These are phyloP conservation scores for Truncatella angustata DNA, from an alignment of 2,329 filamentous ascomycete species.

Conservation along the genomic window DNA sequence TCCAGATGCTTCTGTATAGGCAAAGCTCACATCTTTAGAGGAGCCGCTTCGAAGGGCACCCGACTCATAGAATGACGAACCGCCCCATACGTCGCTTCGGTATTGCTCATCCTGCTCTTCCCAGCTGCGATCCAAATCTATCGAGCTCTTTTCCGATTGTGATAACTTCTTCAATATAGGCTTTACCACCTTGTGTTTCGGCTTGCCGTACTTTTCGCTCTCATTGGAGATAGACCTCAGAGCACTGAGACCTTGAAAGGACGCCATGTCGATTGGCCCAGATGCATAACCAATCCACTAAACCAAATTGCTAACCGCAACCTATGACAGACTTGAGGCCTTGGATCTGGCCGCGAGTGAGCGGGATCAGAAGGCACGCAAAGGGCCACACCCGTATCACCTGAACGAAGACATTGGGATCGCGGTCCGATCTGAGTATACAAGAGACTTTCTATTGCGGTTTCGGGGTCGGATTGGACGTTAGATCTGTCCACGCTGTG, in stretches of 20 bases:
- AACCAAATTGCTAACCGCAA: not conserved
- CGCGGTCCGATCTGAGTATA: not conserved
- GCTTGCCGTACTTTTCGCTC: slow-evolving; percentile 42
- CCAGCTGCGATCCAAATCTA: slow-evolving; percentile 61
- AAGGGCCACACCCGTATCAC: slow-evolving; percentile 10
- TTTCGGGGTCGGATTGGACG: not conserved
- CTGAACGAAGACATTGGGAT: slow-evolving; percentile 10
- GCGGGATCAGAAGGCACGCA: slow-evolving; percentile 1
- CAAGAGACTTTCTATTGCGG: not conserved
- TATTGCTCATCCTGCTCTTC: slow-evolving; percentile 49
- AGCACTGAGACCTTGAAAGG: slow-evolving; percentile 30
- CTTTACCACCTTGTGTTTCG: slow-evolving; percentile 51
- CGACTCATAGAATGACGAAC: slow-evolving; percentile 16
- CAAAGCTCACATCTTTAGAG: slow-evolving; percentile 46
- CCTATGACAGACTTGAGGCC: not conserved
- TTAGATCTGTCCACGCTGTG: not conserved
- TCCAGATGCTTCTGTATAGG: slow-evolving; percentile 30
- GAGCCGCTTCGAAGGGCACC: slow-evolving; percentile 20
- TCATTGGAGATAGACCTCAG: slow-evolving; percentile 20
- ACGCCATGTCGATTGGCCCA: slow-evolving; percentile 30
- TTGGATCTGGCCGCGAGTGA: not conserved
- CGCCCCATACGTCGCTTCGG: slow-evolving; percentile 24
- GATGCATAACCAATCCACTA: not conserved
- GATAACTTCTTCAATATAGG: slow-evolving; percentile 61
- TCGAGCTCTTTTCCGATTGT: slow-evolving; percentile 59